Percentiles rank a stretch among this genome's conserved stretches.
Conservation (phyloP, 768 basidiomycete genomes). For the Pleurotus eryngii region DNA sequence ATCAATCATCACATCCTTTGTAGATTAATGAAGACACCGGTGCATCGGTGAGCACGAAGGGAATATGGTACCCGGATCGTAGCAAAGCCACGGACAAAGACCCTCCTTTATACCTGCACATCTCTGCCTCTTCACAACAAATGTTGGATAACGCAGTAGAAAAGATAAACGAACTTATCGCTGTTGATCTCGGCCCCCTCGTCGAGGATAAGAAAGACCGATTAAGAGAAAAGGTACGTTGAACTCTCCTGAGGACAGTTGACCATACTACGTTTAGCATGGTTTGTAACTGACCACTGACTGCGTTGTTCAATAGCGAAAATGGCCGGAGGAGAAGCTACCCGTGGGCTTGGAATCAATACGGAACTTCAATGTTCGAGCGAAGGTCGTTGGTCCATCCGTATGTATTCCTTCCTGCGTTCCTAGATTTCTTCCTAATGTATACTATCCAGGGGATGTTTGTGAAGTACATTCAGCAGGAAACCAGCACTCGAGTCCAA, state of each 20-base stretch:
- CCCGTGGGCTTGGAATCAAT: slow-evolving; percentile 86
- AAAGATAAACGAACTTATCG: slow-evolving; percentile 70
- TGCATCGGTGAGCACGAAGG: slow-evolving; percentile 89
- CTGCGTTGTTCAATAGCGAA: slow-evolving; percentile 49
- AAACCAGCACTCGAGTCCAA: slow-evolving; percentile 94
- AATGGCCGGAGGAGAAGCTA: slow-evolving; percentile 98
- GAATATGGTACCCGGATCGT: slow-evolving; percentile 94
- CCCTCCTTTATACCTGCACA: slow-evolving; percentile 91
- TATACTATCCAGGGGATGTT: slow-evolving; percentile 37
- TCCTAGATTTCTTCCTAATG: not conserved
- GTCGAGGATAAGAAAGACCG: slow-evolving; percentile 77
- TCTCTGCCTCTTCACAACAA: slow-evolving; percentile 72
- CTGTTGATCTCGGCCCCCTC: slow-evolving; percentile 73
- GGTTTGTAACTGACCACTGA: not conserved
- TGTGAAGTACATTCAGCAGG: slow-evolving; percentile 97
- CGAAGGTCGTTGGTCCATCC: slow-evolving; percentile 94
- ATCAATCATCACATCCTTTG: not conserved
- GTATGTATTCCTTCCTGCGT: slow-evolving; percentile 40
- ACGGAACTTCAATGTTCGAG: slow-evolving; percentile 95
- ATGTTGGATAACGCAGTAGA: slow-evolving; percentile 63
- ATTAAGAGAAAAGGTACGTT: slow-evolving; percentile 58
- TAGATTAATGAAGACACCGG: slow-evolving; percentile 93
- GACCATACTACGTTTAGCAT: not conserved
- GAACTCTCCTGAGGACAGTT: not conserved
- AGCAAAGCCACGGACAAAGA: slow-evolving; percentile 89